Percentiles rank a stretch among this genome's conserved stretches.
Conservation (phyloP, 495 filamentous ascomycete species). For the Penicillium verhagenii region DNA sequence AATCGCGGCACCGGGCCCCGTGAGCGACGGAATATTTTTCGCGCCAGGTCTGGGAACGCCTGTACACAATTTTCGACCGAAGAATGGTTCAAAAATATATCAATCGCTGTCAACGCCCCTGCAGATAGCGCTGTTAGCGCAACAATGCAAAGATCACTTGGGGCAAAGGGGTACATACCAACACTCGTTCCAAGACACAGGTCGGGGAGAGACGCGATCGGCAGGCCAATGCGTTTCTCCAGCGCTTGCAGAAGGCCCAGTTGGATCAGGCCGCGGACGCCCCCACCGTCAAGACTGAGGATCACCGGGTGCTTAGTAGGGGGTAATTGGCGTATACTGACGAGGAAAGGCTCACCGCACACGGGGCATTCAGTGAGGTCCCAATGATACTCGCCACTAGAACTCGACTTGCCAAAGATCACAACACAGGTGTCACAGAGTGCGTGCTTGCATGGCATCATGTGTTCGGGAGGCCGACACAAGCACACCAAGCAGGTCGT, state of each 20-base stretch:
- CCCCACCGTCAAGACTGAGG: slow-evolving; percentile 58
- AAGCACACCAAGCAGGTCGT: slow-evolving; percentile 29
- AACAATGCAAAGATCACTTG: background rate
- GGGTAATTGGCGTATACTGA: slow-evolving; percentile 27
- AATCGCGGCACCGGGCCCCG: background rate
- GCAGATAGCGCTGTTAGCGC: background rate
- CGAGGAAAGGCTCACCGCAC: slow-evolving; percentile 37
- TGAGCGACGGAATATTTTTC: background rate
- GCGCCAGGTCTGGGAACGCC: background rate
- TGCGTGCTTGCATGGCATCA: slow-evolving; percentile 30
- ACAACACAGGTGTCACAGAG: slow-evolving; percentile 31
- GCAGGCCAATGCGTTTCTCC: slow-evolving; percentile 41
- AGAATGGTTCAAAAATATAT: slow-evolving; percentile 16
- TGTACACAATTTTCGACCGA: background rate
- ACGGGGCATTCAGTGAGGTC: slow-evolving; percentile 25
- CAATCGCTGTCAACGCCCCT: background rate
- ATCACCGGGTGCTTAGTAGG: slow-evolving; percentile 48
- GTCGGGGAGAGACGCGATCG: slow-evolving; percentile 47
- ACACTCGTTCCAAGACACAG: slow-evolving; percentile 50
- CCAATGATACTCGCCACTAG: slow-evolving; percentile 15
- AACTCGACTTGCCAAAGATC: slow-evolving; percentile 18
- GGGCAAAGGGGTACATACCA: slow-evolving; percentile 33
- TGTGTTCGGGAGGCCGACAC: slow-evolving; percentile 23
- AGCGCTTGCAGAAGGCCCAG: slow-evolving; percentile 45
- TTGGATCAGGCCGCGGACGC: slow-evolving; percentile 49